phyloP scores from a whole-genome alignment of 2,329 filamentous ascomycete species.

The Fusarium circinatum region DNA sequence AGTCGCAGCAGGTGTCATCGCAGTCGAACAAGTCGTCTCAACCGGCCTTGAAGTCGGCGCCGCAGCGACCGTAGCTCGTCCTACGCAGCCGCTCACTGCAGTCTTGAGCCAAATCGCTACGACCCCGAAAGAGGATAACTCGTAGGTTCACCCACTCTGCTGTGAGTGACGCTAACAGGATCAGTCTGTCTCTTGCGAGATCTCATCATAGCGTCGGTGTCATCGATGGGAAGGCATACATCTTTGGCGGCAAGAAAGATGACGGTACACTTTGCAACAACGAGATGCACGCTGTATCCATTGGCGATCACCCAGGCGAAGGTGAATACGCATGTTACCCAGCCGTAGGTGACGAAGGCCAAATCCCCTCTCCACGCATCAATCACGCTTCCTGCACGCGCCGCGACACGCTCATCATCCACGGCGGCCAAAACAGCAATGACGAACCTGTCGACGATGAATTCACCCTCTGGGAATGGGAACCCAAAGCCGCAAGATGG shows the following conservation, averaged over 20 bases:
- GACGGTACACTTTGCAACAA: slow-evolving; percentile 25
- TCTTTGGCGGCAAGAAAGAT: slow-evolving; percentile 32
- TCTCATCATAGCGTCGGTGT: slow-evolving; percentile 32
- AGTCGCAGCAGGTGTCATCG: slow-evolving; percentile 32
- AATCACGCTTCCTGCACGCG: slow-evolving; percentile 30
- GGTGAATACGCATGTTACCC: slow-evolving; percentile 36
- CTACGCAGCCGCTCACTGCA: slow-evolving; percentile 34
- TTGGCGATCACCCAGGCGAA: neutral
- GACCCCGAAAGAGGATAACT: slow-evolving; percentile 16
- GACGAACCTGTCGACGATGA: slow-evolving; percentile 14
- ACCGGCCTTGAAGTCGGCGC: slow-evolving; percentile 33
- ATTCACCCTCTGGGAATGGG: slow-evolving; percentile 32
- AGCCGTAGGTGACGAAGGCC: slow-evolving; percentile 15
- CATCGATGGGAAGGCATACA: slow-evolving; percentile 27
- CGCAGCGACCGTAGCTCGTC: slow-evolving; percentile 25
- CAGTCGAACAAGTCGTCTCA: slow-evolving; percentile 34
- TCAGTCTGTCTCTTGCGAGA: slow-evolving; percentile 22
- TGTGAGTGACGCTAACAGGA: accelerated
- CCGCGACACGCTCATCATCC: slow-evolving; percentile 18
- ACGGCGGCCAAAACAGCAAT: slow-evolving; percentile 18
- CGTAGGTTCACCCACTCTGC: neutral
- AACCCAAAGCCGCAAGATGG: slow-evolving; percentile 15
- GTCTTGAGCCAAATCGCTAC: slow-evolving; percentile 34
- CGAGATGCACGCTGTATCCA: slow-evolving; percentile 24
- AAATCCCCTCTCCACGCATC: neutral